A percentile compares a stretch with the other conserved stretches of the same genome.
These are phyloP conservation scores for Capsella rubella DNA, from an alignment of 441 rosid species.

Conservation along the genomic window DNA sequence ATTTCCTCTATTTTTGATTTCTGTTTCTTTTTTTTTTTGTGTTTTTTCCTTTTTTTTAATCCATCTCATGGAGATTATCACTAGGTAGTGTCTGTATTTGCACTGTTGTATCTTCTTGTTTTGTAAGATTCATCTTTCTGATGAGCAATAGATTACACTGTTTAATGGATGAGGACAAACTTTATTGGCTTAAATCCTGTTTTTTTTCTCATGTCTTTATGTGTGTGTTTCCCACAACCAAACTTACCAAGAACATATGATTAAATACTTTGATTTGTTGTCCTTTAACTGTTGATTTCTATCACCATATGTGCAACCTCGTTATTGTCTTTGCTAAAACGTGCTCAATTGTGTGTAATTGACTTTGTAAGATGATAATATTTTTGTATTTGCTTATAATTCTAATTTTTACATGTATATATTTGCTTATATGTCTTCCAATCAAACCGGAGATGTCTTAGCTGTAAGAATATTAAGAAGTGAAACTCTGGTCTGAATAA, in stretches of 20 bases:
- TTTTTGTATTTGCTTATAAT: neutral
- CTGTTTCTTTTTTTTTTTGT: neutral
- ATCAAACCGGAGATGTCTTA: conserved; percentile 37
- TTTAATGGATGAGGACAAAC: neutral
- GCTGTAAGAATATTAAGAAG: conserved; percentile 72
- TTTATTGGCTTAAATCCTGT: neutral
- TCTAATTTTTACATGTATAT: neutral
- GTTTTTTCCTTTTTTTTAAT: neutral
- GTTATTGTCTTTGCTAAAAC: neutral
- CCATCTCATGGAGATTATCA: neutral
- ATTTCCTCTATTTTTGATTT: neutral
- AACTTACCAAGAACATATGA: neutral
- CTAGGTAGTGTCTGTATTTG: neutral
- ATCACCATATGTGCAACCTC: neutral
- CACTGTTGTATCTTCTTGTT: neutral
- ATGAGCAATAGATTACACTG: neutral
- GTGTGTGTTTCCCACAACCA: neutral
- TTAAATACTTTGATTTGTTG: neutral
- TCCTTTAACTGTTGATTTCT: neutral
- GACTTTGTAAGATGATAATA: neutral
- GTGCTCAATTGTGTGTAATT: neutral
- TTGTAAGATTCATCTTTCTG: neutral
- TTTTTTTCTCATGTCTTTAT: neutral
- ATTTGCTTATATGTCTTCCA: neutral
- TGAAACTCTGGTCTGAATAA: conserved; percentile 82